These are phyloP conservation scores for Colletotrichum sp. DNA, from an alignment of 2,329 filamentous ascomycete genomes.

Conservation along the genomic window DNA sequence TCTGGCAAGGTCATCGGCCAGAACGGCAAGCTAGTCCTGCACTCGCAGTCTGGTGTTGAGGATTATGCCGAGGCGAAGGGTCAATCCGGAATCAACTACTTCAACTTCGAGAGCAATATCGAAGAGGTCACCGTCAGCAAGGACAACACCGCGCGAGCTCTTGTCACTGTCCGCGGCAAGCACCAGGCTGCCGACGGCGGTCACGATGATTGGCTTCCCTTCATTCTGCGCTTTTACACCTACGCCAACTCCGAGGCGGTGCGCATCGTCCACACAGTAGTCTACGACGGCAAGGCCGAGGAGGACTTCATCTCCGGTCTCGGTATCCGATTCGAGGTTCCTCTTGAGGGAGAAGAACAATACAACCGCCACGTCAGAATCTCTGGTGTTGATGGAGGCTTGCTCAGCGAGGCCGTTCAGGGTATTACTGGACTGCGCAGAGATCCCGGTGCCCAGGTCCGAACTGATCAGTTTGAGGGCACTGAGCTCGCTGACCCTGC, in stretches of 20 bases:
- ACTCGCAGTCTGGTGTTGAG: slow-evolving; percentile 52
- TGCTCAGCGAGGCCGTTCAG: slow-evolving; percentile 63
- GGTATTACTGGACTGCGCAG: slow-evolving; percentile 63
- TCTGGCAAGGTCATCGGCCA: slow-evolving; percentile 46
- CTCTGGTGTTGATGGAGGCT: slow-evolving; percentile 57
- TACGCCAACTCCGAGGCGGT: slow-evolving; percentile 62
- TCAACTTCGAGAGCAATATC: slow-evolving; percentile 54
- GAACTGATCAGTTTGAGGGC: slow-evolving; percentile 55
- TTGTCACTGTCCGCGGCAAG: slow-evolving; percentile 50
- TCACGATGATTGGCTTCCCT: slow-evolving; percentile 57
- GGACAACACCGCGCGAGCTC: slow-evolving; percentile 42
- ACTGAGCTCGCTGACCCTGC: slow-evolving; percentile 43
- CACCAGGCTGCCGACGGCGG: slow-evolving; percentile 35
- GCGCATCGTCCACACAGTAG: slow-evolving; percentile 58
- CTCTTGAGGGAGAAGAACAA: slow-evolving; percentile 53
- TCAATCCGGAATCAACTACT: slow-evolving; percentile 41
- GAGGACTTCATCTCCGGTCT: slow-evolving; percentile 59
- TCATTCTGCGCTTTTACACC: slow-evolving; percentile 61
- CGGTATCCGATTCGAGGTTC: slow-evolving; percentile 60
- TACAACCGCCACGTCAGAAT: slow-evolving; percentile 66
- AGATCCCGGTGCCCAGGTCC: slow-evolving; percentile 55
- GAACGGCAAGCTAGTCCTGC: slow-evolving; percentile 56
- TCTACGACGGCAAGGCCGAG: slow-evolving; percentile 55
- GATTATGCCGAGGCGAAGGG: slow-evolving; percentile 42
- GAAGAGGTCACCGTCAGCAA: slow-evolving; percentile 54